These are phyloP conservation scores for Salvia rosmarinus DNA, from an alignment of 257 asterid species.

Conservation along the genomic window DNA sequence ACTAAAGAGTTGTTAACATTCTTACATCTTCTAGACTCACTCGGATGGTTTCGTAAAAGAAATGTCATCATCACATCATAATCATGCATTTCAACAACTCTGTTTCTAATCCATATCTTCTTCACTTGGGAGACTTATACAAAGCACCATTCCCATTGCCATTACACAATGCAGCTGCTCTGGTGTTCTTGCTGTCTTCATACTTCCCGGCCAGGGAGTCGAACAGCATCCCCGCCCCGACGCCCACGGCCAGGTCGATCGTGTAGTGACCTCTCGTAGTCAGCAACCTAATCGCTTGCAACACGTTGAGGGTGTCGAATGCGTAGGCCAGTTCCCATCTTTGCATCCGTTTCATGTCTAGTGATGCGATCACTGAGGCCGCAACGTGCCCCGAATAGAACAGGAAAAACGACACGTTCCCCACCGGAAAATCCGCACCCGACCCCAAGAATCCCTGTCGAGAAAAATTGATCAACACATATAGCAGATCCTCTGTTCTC, in stretches of 20 bases:
- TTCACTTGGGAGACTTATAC: constrained; percentile 29
- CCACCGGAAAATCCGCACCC: constrained; percentile 92
- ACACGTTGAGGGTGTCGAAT: constrained; percentile 65
- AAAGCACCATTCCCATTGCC: constrained; percentile 28
- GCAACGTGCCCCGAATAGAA: constrained; percentile 94
- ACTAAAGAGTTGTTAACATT: background rate
- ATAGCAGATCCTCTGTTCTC: background rate
- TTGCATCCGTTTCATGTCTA: constrained; percentile 83
- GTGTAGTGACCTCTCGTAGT: constrained; percentile 96
- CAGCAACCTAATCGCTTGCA: constrained; percentile 78
- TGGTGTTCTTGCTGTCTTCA: constrained; percentile 51
- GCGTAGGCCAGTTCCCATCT: constrained; percentile 69
- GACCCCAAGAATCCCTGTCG: constrained; percentile 86
- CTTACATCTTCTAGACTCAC: background rate
- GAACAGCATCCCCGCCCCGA: constrained; percentile 83
- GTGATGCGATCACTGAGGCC: constrained; percentile 86
- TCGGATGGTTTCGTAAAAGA: constrained; percentile 2
- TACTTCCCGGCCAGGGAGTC: constrained; percentile 82
- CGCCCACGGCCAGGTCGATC: constrained; percentile 80
- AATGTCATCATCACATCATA: background rate
- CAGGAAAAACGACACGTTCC: constrained; percentile 90
- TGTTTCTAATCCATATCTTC: background rate
- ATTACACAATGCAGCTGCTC: constrained; percentile 16
- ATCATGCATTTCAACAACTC: background rate
- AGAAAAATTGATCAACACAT: background rate